Evolutionary conservation across 441 rosid genomes (phyloP).

Genomic region (Populus hybrid): DNA sequence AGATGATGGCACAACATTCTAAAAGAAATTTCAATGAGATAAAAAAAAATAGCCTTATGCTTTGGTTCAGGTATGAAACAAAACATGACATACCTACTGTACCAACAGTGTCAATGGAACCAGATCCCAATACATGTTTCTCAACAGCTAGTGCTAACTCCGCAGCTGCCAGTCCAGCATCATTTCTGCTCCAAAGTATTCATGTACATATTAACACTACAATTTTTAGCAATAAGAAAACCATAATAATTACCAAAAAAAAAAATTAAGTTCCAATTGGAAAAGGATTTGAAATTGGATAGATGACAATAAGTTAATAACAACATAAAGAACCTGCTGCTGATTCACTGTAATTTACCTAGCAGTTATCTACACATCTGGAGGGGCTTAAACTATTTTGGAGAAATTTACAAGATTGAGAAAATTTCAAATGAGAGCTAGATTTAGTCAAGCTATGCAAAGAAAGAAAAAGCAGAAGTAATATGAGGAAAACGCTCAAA

Average conservation of each 20-base stretch:
- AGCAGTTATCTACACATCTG: not conserved
- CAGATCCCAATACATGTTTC: constrained; percentile 78
- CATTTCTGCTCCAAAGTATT: constrained; percentile 50
- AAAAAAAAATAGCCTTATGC: not conserved
- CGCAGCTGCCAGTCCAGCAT: constrained; percentile 95
- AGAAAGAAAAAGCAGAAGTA: too few species aligned
- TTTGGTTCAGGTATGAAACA: not conserved
- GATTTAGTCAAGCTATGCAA: not conserved
- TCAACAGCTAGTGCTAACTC: constrained; percentile 87
- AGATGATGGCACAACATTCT: not conserved
- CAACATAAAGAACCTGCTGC: not conserved
- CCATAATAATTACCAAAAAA: not conserved
- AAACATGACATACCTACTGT: constrained; percentile 63
- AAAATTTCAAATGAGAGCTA: not conserved
- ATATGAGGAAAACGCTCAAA: not conserved
- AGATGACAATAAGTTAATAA: not conserved
- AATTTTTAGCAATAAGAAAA: constrained; percentile 7
- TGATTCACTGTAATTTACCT: not conserved
- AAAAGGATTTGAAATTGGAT: constrained; percentile 9
- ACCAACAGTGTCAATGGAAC: constrained; percentile 91
- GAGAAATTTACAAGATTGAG: not conserved
- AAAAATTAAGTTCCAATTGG: not conserved
- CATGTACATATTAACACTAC: constrained; percentile 17
- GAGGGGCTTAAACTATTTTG: not conserved
- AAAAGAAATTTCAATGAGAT: not conserved